These are phyloP conservation scores for Diplodia corticola DNA, from an alignment of 2,329 filamentous ascomycete species.

Conservation along the genomic window DNA sequence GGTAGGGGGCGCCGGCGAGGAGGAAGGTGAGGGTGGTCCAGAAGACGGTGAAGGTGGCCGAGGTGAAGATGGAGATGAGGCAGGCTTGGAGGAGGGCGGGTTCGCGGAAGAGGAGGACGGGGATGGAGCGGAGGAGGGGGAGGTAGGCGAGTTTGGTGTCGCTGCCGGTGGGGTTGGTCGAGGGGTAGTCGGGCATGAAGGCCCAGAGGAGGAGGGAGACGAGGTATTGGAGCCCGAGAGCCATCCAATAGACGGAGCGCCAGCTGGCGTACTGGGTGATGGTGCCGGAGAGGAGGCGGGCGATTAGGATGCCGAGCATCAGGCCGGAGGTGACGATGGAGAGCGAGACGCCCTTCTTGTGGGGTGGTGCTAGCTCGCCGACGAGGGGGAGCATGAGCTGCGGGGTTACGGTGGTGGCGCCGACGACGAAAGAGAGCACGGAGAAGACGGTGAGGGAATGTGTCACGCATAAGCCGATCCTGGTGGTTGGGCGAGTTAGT, in stretches of 20 bases:
- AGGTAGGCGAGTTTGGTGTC: slow-evolving; percentile 68
- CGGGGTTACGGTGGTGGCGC: slow-evolving; percentile 78
- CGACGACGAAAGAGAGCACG: slow-evolving; percentile 69
- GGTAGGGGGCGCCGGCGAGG: slow-evolving; percentile 68
- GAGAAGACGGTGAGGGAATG: slow-evolving; percentile 64
- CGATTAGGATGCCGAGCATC: slow-evolving; percentile 73
- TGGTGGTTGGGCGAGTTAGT: slow-evolving; percentile 37
- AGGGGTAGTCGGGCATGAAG: slow-evolving; percentile 80
- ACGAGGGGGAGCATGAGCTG: slow-evolving; percentile 75
- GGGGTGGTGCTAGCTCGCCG: slow-evolving; percentile 71
- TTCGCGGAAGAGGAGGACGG: slow-evolving; percentile 62
- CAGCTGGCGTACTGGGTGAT: slow-evolving; percentile 72
- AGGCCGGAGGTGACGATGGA: slow-evolving; percentile 75
- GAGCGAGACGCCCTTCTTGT: slow-evolving; percentile 67
- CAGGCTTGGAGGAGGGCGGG: slow-evolving; percentile 71
- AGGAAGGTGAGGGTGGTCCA: slow-evolving; percentile 81
- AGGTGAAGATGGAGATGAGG: slow-evolving; percentile 63
- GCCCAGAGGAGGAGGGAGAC: slow-evolving; percentile 66
- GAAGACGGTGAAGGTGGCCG: slow-evolving; percentile 64
- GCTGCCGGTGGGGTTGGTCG: slow-evolving; percentile 63
- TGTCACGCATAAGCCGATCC: slow-evolving; percentile 72
- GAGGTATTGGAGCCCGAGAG: slow-evolving; percentile 68
- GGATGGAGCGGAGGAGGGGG: slow-evolving; percentile 64
- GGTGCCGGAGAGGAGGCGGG: slow-evolving; percentile 72
- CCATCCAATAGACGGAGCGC: slow-evolving; percentile 78